Evolutionary conservation across 2,329 filamentous ascomycete species (phyloP).

Genomic region (Alternaria sp.): DNA sequence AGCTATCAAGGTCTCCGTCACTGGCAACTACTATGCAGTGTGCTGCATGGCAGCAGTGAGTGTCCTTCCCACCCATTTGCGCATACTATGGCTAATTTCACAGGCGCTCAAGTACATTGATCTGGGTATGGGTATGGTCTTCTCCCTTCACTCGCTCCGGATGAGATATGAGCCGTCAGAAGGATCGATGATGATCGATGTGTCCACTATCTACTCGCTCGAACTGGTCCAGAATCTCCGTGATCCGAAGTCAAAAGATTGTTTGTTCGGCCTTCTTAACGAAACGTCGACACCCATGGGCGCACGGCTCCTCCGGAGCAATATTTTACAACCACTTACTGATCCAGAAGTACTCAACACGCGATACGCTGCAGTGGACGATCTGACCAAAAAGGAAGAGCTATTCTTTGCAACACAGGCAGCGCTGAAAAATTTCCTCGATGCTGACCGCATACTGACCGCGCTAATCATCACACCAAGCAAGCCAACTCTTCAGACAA

Average conservation of each 20-base stretch:
- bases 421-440: conserved; percentile 76
- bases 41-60: conserved; percentile 86
- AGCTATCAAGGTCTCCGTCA: conserved; percentile 78
- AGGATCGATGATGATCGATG: conserved; percentile 94
- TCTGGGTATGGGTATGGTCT: conserved; percentile 70
- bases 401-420: conserved; percentile 81
- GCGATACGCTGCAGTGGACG: conserved; percentile 83
- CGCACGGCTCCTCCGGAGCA: conserved; percentile 79
- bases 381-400: conserved; percentile 81
- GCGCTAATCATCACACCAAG: conserved; percentile 79
- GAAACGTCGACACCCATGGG: conserved; percentile 90
- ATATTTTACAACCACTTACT: conserved; percentile 88
- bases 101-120: conserved; percentile 86
- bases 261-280: conserved; percentile 85
- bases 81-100: conserved; percentile 9
- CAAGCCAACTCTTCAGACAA: conserved; percentile 70
- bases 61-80: conserved; percentile 49
- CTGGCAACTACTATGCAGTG: conserved; percentile 85
- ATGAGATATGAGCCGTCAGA: conserved; percentile 89
- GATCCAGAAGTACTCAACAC: conserved; percentile 70
- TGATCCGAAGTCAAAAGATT: conserved; percentile 78
- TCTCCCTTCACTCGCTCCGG: conserved; percentile 80
- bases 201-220: conserved; percentile 83
- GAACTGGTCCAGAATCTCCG: conserved; percentile 91
- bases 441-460: conserved; percentile 82